phyloP scores from a whole-genome alignment of 2,329 filamentous ascomycete species.

The Hypoxylon sp. region DNA sequence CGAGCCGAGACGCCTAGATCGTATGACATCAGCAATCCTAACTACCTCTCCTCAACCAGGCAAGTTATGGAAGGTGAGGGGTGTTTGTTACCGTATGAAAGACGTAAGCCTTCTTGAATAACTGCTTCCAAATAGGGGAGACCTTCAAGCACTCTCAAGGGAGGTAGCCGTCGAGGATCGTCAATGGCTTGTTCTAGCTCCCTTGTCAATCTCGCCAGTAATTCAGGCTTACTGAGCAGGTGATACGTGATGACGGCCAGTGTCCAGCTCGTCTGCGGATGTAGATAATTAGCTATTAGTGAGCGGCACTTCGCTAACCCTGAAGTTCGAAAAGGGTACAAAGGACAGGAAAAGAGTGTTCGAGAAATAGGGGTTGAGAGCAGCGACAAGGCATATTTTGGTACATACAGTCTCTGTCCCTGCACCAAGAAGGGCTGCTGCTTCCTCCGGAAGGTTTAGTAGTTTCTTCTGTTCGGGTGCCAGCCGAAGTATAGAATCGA shows the following conservation, averaged over 20 bases:
- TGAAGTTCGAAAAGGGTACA: too few species aligned
- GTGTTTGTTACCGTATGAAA: slow-evolving; percentile 48
- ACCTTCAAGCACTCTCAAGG: slow-evolving; percentile 53
- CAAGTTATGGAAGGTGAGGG: neutral
- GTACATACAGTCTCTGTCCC: slow-evolving; percentile 49
- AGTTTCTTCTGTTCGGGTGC: slow-evolving; percentile 33
- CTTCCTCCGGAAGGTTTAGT: slow-evolving; percentile 41
- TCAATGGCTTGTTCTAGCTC: slow-evolving; percentile 50
- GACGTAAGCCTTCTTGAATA: slow-evolving; percentile 55
- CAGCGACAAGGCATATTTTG: neutral
- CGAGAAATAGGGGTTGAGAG: neutral
- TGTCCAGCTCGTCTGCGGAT: slow-evolving; percentile 45
- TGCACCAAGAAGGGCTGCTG: slow-evolving; percentile 46
- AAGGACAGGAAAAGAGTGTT: neutral
- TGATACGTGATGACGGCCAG: slow-evolving; percentile 55
- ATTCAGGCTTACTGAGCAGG: slow-evolving; percentile 53
- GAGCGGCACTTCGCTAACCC: too few species aligned
- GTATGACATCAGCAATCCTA: neutral
- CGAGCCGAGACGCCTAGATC: slow-evolving; percentile 46
- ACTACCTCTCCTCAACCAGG: too few species aligned
- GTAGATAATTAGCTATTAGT: neutral
- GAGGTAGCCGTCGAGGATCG: slow-evolving; percentile 47
- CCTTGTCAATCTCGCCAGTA: slow-evolving; percentile 48
- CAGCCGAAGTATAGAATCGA: slow-evolving; percentile 41
- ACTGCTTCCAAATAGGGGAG: slow-evolving; percentile 56